These are phyloP conservation scores for Luffa acutangula DNA, from an alignment of 306 rosid genomes.

Conservation along the genomic window DNA sequence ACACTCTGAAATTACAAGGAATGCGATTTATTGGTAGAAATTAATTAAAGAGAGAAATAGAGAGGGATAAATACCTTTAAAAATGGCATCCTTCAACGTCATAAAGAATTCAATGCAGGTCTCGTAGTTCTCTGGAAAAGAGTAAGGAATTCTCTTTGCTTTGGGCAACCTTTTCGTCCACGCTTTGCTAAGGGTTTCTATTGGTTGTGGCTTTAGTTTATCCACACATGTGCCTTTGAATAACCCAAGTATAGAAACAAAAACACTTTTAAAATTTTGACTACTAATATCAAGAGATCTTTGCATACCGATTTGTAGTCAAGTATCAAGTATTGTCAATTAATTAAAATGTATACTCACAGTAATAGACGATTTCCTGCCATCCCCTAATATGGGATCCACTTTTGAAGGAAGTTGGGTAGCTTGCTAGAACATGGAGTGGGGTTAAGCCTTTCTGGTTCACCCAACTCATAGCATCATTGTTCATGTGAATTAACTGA, in stretches of 20 bases:
- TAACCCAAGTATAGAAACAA: too few species aligned
- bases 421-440: slow-evolving; percentile 41
- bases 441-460: slow-evolving; percentile 26
- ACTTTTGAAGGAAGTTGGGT: slow-evolving; percentile 44
- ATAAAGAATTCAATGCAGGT: not conserved
- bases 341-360: slow-evolving; percentile 8
- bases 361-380: slow-evolving; percentile 15
- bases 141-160: not conserved
- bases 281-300: too few species aligned
- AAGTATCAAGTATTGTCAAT: too few species aligned
- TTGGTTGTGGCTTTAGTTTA: not conserved
- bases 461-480: not conserved
- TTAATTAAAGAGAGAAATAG: too few species aligned
- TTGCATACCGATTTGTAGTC: too few species aligned
- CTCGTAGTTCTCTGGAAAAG: slow-evolving; percentile 4
- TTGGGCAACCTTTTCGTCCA: not conserved
- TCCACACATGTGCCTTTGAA: slow-evolving; percentile 7
- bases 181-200: not conserved
- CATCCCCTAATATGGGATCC: slow-evolving; percentile 23
- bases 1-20: too few species aligned
- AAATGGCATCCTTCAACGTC: not conserved
- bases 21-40: too few species aligned
- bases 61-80: not conserved
- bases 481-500: slow-evolving; percentile 33
- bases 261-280: too few species aligned